Evolutionary conservation across 2,329 filamentous ascomycete genomes (phyloP), one percentile per base, ranked within the genome.

Genomic region (Colletotrichum neosansevieriae): DNA sequence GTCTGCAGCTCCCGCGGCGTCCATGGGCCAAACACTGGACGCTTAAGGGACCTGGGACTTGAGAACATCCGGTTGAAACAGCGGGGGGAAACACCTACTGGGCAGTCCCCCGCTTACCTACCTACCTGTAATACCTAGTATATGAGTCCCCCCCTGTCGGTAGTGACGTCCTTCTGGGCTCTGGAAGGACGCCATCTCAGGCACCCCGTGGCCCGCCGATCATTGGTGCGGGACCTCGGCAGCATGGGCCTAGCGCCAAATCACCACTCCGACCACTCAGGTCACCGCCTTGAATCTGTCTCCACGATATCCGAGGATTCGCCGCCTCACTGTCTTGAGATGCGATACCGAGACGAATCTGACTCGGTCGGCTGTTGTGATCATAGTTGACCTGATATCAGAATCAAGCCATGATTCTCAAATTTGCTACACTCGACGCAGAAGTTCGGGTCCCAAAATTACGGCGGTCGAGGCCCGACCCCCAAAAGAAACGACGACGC

Each of bases 151-250:
- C n/a, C n/a, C 64, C 59, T 63, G 58, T 63, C 44, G n/a, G n/a
- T 19, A 44, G 54, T 65, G 65, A 68, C 49, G 65, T 65, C 61
- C 59, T 11, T 42, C 17, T 42, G 49, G 47, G 29, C 21, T 21
- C 47, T 51, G 47, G 47, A 34, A 51, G 47, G 47, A 50, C 3
- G 21, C 21, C 21, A 24, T 24, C 21, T 24, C 24, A 24, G 24
- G 24, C 24, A 24, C 24, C 24, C 4, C 24, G 24, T 24, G 24
- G 24, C 24, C 24, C 24, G 4, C 24, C 24, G 4, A 45, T 70
- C 59, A 70, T 70, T 69, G 59, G 68, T 19, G 65, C 65, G 56
- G 56, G 38, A 49, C 53, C 56, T 60, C 68, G 68, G 65, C 58
- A 65, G 59, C 66, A 61, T 60, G 68, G 68, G 50, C 65, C 68